Evolutionary conservation across 495 filamentous ascomycete genomes (phyloP), one percentile per base, ranked within the genome.

Genomic region (Baudoinia panamericana): DNA sequence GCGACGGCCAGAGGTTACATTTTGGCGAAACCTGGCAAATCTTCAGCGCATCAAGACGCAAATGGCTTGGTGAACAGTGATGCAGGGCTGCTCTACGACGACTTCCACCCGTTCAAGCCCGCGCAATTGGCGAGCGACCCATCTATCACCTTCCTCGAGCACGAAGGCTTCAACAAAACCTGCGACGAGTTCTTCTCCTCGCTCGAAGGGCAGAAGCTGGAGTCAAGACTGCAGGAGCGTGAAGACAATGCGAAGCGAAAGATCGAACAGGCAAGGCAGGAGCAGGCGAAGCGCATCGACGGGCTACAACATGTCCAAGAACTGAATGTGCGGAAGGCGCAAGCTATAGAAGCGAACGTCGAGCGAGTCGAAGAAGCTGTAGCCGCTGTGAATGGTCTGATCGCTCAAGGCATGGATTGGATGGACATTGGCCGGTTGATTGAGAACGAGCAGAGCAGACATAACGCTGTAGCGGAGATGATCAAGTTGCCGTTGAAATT

Each of bases 181-280:
- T 85, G 93, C 0, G 90, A 97, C 51, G 82, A 93, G 46, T 97
- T 93, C 58, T 97, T 87, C 58, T 97, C 90, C 1, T 94, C 87
- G 0, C 72, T 96, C 15, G 90, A 97, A 59, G 83, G 85, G 0
- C 90, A 95, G 57, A 93, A 83, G 51, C 70, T 96, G 8, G 81
- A 88, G 58, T 88, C 84, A 0, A 65, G 75, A 11, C 63, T 97
- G 17, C 72, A 72, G 19, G 90, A 94, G 54, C 73, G 76, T 10
- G 85, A 96, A 56, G 72, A 79, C 21, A 68, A 69, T 10, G 90
- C 90, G 3, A 82, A 78, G 60, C 73, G 70, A 46, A 93, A 87
- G 55, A 64, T 97, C 11, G 82, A 92, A 16, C 68, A 77, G 12
- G 83, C 87, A 13, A 72, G 77, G 38, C 65, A 76, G 27, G 88